A percentile compares a stretch with the other conserved stretches of the same genome.
These are phyloP conservation scores for Rubus idaeus DNA, from an alignment of 306 rosid genomes.

Conservation along the genomic window DNA sequence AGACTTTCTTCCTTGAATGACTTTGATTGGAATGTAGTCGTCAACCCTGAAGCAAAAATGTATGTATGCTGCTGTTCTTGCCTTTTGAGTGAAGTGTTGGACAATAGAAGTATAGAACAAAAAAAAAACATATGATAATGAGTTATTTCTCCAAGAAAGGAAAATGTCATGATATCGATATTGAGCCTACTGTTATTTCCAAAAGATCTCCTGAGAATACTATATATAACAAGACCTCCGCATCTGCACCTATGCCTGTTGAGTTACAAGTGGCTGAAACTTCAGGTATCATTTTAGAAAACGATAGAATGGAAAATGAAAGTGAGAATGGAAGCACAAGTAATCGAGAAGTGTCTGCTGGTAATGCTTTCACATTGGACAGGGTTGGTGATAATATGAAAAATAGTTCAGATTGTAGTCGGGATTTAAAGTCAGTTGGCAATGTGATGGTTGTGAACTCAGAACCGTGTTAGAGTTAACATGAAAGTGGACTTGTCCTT, in stretches of 20 bases:
- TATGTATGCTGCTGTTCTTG: no score
- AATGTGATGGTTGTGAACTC: background rate
- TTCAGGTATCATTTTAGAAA: slow-evolving; percentile 21
- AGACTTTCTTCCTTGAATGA: no score
- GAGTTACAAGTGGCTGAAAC: slow-evolving; percentile 27
- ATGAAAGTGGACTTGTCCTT: no score
- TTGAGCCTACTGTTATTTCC: slow-evolving; percentile 19
- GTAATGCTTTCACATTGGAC: background rate
- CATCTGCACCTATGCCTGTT: slow-evolving; percentile 24
- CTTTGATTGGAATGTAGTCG: no score
- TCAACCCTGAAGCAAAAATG: no score
- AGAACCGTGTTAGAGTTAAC: background rate
- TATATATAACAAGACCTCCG: slow-evolving; percentile 13
- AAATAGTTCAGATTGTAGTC: slow-evolving; percentile 10
- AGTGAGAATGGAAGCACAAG: slow-evolving; percentile 6
- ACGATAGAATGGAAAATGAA: slow-evolving; percentile 25
- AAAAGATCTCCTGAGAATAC: slow-evolving; percentile 17
- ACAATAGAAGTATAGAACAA: no score
- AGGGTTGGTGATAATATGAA: background rate
- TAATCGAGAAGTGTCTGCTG: background rate
- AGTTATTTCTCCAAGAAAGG: no score
- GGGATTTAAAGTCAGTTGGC: background rate
- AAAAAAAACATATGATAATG: no score
- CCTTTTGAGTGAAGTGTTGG: no score
- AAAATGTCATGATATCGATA: slow-evolving; percentile 12